Evolutionary conservation across 331 rosid species (phyloP).

Genomic region (Saraca asoca): DNA sequence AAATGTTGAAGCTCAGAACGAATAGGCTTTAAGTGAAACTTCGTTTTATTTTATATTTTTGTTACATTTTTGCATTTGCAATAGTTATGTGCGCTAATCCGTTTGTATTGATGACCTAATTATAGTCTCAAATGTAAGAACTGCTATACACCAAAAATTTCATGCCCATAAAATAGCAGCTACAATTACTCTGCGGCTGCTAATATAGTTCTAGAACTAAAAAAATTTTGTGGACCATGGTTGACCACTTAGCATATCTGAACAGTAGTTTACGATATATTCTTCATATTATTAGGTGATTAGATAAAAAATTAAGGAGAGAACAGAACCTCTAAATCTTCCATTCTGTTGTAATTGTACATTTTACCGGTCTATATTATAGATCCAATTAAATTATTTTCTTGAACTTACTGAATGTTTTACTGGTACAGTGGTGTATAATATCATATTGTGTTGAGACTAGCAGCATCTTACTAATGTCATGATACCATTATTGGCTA

Average conservation of each 20-base stretch:
- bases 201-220: too few species aligned
- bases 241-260: neutral
- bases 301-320: neutral
- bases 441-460: too few species aligned
- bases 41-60: slow-evolving; percentile 27
- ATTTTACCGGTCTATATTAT: slow-evolving; percentile 4
- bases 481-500: slow-evolving; percentile 2
- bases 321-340: neutral
- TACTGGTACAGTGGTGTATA: neutral
- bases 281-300: slow-evolving; percentile 19
- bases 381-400: slow-evolving; percentile 11
- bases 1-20: slow-evolving; percentile 28
- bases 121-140: neutral
- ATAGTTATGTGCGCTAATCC: slow-evolving; percentile 6
- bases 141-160: slow-evolving; percentile 3
- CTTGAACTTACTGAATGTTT: slow-evolving; percentile 22
- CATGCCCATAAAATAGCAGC: neutral
- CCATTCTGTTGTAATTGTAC: neutral
- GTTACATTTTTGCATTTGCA: slow-evolving; percentile 21
- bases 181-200: neutral
- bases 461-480: slow-evolving; percentile 31
- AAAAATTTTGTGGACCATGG: neutral
- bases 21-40: slow-evolving; percentile 19
- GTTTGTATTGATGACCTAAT: slow-evolving; percentile 33
- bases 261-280: slow-evolving; percentile 18